phyloP scores from a whole-genome alignment of 352 stramenopile genomes.

The Globisporangium spinosum region DNA sequence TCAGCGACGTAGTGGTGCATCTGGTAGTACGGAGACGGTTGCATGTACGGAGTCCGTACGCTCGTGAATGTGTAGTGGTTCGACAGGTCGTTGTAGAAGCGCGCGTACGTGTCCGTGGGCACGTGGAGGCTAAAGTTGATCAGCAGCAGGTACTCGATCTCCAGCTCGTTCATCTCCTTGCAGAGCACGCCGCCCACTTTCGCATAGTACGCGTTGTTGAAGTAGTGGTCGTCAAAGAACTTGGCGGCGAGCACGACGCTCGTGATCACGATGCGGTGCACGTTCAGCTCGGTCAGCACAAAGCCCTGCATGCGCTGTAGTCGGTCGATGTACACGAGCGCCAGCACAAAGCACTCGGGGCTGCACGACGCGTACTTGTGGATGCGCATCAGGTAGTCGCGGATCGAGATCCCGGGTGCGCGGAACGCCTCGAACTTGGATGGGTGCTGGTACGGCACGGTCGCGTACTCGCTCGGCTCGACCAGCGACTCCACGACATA shows the following conservation, averaged over 20 bases:
- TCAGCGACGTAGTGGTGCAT: conserved; percentile 66
- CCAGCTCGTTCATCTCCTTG: conserved; percentile 96
- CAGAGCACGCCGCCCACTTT: conserved; percentile 93
- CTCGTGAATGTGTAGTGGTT: conserved; percentile 83
- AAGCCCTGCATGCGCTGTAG: conserved; percentile 97
- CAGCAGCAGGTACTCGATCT: conserved; percentile 97
- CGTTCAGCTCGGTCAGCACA: conserved; percentile 95
- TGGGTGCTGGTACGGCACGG: conserved; percentile 48
- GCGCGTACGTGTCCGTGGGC: conserved; percentile 79
- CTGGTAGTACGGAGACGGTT: conserved; percentile 41
- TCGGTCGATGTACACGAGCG: conserved; percentile 98
- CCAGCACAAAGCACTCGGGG: conserved; percentile 97
- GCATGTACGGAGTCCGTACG: conserved; percentile 33
- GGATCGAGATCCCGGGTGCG: conserved; percentile 74
- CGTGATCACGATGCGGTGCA: conserved; percentile 98
- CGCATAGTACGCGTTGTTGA: conserved; percentile 99
- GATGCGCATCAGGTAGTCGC: conserved; percentile 89
- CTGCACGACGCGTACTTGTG: conserved; percentile 98
- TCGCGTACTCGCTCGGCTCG: conserved; percentile 53
- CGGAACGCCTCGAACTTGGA: conserved; percentile 88
- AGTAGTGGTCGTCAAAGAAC: conserved; percentile 99
- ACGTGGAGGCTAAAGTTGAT: conserved; percentile 98
- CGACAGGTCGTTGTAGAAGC: conserved; percentile 90
- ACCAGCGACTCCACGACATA: conserved; percentile 81
- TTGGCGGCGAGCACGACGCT: conserved; percentile 97